Conservation (phyloP, 169 alveolate species). For the Cryptosporidium ryanae region DNA sequence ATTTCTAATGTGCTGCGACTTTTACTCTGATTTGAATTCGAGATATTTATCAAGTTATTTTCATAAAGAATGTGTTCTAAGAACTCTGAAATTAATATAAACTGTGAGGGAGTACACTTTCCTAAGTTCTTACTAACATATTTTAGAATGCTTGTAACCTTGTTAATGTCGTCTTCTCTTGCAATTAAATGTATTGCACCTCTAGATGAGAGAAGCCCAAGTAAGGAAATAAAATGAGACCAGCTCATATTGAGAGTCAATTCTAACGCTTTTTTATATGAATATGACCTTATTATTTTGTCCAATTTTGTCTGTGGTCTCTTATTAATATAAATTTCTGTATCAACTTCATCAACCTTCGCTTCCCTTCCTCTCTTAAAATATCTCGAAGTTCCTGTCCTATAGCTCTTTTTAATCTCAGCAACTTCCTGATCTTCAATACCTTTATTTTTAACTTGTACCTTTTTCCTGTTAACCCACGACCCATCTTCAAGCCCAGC, state of each 20-base stretch:
- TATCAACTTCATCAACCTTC: neutral
- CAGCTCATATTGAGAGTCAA: slow-evolving; percentile 37
- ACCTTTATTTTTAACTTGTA: neutral
- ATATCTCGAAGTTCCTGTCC: slow-evolving; percentile 65
- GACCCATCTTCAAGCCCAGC: slow-evolving; percentile 43
- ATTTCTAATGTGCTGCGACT: slow-evolving; percentile 14
- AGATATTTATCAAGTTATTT: neutral
- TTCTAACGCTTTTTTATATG: slow-evolving; percentile 66
- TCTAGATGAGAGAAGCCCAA: slow-evolving; percentile 35
- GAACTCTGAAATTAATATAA: slow-evolving; percentile 33
- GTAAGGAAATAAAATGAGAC: slow-evolving; percentile 32
- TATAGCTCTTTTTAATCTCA: slow-evolving; percentile 2
- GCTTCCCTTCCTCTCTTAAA: slow-evolving; percentile 53
- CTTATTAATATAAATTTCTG: slow-evolving; percentile 7
- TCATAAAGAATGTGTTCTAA: slow-evolving; percentile 63
- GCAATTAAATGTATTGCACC: slow-evolving; percentile 61
- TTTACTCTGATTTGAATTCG: neutral
- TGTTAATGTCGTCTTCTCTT: slow-evolving; percentile 26
- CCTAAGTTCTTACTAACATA: slow-evolving; percentile 26
- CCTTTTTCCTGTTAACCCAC: slow-evolving; percentile 34
- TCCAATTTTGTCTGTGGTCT: slow-evolving; percentile 49
- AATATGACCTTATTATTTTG: slow-evolving; percentile 25
- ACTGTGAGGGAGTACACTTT: slow-evolving; percentile 32
- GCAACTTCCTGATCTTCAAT: neutral
- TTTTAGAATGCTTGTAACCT: slow-evolving; percentile 12